A percentile compares a stretch with the other conserved stretches of the same genome.
phyloP scores from a whole-genome alignment of 257 asterid species.

The Anisodus tanguticus region DNA sequence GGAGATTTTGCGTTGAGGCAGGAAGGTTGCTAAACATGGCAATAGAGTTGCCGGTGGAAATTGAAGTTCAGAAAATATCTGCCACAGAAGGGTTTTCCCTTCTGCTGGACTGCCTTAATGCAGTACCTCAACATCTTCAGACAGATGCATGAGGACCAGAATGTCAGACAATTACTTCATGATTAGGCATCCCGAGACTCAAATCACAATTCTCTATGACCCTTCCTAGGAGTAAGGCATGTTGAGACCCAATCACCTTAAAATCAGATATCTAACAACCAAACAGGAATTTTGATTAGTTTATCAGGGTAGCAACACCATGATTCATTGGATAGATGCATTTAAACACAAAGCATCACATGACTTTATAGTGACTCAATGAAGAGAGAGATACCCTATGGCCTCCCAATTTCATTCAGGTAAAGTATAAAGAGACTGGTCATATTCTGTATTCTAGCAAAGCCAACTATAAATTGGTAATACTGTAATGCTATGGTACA shows the following conservation, averaged over 20 bases:
- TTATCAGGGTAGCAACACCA: not conserved
- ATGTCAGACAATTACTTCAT: conserved; percentile 9
- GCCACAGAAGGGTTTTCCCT: not conserved
- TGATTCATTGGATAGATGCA: conserved; percentile 9
- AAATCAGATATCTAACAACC: not conserved
- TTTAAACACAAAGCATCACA: not conserved
- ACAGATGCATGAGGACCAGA: conserved; percentile 15
- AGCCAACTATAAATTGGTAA: not conserved
- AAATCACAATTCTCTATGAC: not conserved
- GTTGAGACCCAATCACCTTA: not conserved
- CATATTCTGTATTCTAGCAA: not conserved
- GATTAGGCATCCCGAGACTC: not conserved
- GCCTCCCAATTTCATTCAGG: not conserved
- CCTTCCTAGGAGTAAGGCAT: conserved; percentile 21
- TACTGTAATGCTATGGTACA: not conserved
- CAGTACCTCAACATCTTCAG: not conserved
- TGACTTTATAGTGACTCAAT: not conserved
- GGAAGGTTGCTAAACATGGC: not conserved
- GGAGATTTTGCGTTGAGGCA: not conserved
- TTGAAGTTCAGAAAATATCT: not conserved
- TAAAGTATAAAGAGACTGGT: not conserved
- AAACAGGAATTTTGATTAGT: not conserved
- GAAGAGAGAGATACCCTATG: not conserved
- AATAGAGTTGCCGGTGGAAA: not conserved
- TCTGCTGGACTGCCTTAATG: not conserved